Conservation (phyloP, 2,329 filamentous ascomycete genomes). For the Apiospora arundinis region DNA sequence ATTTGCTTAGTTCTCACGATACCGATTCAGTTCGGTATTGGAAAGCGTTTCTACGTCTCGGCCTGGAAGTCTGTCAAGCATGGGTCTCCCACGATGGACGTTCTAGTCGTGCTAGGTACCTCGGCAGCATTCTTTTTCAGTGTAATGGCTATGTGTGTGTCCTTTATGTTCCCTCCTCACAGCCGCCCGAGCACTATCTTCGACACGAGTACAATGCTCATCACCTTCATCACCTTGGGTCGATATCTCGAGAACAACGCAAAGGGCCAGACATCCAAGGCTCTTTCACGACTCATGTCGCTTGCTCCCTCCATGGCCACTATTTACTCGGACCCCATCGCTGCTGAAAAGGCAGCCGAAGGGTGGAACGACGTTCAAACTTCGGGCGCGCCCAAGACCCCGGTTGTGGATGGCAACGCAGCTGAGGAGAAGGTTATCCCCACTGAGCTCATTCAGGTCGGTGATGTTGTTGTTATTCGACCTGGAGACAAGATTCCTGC, state of each 20-base stretch:
- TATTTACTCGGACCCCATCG: slow-evolving; percentile 94
- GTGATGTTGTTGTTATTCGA: slow-evolving; percentile 89
- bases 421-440: slow-evolving; percentile 87
- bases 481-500: slow-evolving; percentile 97
- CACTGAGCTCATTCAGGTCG: slow-evolving; percentile 91
- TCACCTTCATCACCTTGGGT: slow-evolving; percentile 92
- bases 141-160: slow-evolving; percentile 83
- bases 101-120: slow-evolving; percentile 90
- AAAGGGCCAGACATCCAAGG: slow-evolving; percentile 95
- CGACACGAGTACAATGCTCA: slow-evolving; percentile 97
- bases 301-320: slow-evolving; percentile 95
- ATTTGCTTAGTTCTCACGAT: slow-evolving; percentile 84
- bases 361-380: slow-evolving; percentile 64
- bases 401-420: slow-evolving; percentile 60
- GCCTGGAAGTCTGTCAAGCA: slow-evolving; percentile 95
- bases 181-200: slow-evolving; percentile 87
- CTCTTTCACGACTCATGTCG: slow-evolving; percentile 92
- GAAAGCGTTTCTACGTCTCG: slow-evolving; percentile 89
- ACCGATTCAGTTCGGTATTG: slow-evolving; percentile 95
- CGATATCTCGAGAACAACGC: slow-evolving; percentile 92
- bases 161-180: slow-evolving; percentile 76
- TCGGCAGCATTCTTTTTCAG: slow-evolving; percentile 98
- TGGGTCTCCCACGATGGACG: slow-evolving; percentile 94
- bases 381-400: slow-evolving; percentile 53
- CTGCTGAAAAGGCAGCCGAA: slow-evolving; percentile 88